phyloP scores from a whole-genome alignment of 805 yeast genomes.

The Metschnikowia gelsemii region DNA sequence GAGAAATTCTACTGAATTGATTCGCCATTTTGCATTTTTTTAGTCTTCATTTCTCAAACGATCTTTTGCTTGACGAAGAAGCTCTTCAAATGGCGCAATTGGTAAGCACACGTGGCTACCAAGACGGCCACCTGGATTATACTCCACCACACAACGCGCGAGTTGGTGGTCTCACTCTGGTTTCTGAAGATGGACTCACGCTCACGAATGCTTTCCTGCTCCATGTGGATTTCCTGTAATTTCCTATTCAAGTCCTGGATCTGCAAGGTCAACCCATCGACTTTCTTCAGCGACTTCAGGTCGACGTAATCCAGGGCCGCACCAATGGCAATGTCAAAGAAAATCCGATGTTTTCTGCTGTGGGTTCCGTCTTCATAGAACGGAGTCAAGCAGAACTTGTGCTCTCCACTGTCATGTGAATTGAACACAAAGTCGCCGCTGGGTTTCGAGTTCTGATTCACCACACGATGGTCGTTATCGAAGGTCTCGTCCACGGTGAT shows the following conservation, averaged over 20 bases:
- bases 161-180: constrained; percentile 72
- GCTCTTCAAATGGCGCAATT: constrained; percentile 70
- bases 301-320: constrained; percentile 61
- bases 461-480: constrained; percentile 79
- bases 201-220: constrained; percentile 68
- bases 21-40: neutral
- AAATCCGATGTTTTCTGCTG: constrained; percentile 62
- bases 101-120: constrained; percentile 69
- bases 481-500: constrained; percentile 55
- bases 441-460: constrained; percentile 59
- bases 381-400: constrained; percentile 69
- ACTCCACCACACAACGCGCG: constrained; percentile 73
- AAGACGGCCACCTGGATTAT: constrained; percentile 67
- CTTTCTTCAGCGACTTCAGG: constrained; percentile 55
- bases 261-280: constrained; percentile 52
- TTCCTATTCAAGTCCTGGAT: constrained; percentile 57
- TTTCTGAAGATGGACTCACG: constrained; percentile 78
- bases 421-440: constrained; percentile 75
- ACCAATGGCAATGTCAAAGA: constrained; percentile 72
- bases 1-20: too few relatives aligned
- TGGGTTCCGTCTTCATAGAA: constrained; percentile 68
- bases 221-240: constrained; percentile 57
- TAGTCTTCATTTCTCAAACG: constrained; percentile 42
- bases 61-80: constrained; percentile 88
- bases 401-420: constrained; percentile 82